Percentiles rank a stretch among this genome's conserved stretches.
These are phyloP conservation scores for Xerocomus potaroensis DNA, from an alignment of 768 basidiomycete species.

Conservation along the genomic window DNA sequence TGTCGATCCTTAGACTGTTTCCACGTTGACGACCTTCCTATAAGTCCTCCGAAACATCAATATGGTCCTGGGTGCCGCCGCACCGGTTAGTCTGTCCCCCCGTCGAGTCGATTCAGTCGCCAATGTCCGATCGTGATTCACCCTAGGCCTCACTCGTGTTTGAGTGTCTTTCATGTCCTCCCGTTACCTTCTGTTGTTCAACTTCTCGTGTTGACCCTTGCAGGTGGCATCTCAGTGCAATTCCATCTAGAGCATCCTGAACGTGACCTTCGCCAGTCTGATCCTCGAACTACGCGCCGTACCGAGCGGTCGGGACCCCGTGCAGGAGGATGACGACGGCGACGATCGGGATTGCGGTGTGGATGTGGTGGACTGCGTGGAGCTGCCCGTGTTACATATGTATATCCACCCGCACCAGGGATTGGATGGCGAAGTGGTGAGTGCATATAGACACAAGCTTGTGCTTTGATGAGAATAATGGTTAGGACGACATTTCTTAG, in stretches of 20 bases:
- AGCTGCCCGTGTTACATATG: background rate
- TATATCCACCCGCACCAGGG: background rate
- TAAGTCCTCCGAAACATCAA: background rate
- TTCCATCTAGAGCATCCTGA: constrained; percentile 34
- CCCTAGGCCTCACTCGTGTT: constrained; percentile 17
- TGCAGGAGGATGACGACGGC: background rate
- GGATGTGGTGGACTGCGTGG: background rate
- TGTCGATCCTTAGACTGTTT: background rate
- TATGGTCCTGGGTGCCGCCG: background rate
- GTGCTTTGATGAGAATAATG: too few relatives aligned
- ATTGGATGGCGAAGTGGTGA: background rate
- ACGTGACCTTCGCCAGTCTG: constrained; percentile 31
- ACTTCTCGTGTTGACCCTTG: too few relatives aligned
- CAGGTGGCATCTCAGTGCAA: constrained; percentile 21
- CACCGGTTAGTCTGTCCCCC: background rate
- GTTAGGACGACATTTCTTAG: too few relatives aligned
- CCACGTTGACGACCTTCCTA: background rate
- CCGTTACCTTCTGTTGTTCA: background rate
- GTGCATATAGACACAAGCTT: too few relatives aligned
- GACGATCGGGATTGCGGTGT: too few relatives aligned
- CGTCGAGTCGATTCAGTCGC: too few relatives aligned
- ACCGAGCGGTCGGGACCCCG: background rate
- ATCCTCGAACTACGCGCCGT: constrained; percentile 31
- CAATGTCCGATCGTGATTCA: too few relatives aligned
- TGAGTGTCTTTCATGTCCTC: constrained; percentile 16